phyloP scores from a whole-genome alignment of 495 filamentous ascomycete species.

The Penicillium canariense region DNA sequence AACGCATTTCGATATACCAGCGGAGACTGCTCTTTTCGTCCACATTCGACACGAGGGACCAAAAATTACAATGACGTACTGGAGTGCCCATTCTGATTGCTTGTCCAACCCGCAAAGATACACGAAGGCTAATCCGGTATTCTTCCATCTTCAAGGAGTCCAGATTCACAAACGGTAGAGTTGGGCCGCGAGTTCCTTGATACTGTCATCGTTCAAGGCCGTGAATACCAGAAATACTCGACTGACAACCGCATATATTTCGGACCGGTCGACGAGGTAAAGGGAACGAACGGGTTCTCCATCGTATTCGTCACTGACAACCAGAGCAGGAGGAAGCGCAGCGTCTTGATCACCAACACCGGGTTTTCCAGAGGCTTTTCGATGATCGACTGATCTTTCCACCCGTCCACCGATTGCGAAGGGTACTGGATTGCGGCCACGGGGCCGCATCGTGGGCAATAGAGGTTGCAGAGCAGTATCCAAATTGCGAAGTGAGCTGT shows the following conservation, averaged over 20 bases:
- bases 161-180: conserved; percentile 49
- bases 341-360: conserved; percentile 67
- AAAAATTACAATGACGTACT: conserved; percentile 38
- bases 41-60: conserved; percentile 7
- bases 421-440: conserved; percentile 76
- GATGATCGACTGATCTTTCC: conserved; percentile 78
- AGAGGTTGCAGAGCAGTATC: conserved; percentile 63
- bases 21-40: conserved; percentile 6
- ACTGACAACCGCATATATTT: conserved; percentile 72
- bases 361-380: conserved; percentile 69
- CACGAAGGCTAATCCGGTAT: not conserved
- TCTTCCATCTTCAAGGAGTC: conserved; percentile 35
- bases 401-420: conserved; percentile 59
- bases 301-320: conserved; percentile 12
- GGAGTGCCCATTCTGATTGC: not conserved
- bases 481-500: conserved; percentile 64
- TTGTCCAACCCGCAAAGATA: not conserved
- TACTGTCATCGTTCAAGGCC: conserved; percentile 62
- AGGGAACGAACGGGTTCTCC: conserved; percentile 3
- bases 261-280: conserved; percentile 82
- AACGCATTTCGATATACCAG: conserved; percentile 16
- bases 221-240: conserved; percentile 71
- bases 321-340: conserved; percentile 73
- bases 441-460: conserved; percentile 63
- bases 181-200: conserved; percentile 61